Evolutionary conservation across 176 grass and related monocot species (phyloP), one percentile per base, ranked within the genome.

Genomic region (Olyra latifolia): DNA sequence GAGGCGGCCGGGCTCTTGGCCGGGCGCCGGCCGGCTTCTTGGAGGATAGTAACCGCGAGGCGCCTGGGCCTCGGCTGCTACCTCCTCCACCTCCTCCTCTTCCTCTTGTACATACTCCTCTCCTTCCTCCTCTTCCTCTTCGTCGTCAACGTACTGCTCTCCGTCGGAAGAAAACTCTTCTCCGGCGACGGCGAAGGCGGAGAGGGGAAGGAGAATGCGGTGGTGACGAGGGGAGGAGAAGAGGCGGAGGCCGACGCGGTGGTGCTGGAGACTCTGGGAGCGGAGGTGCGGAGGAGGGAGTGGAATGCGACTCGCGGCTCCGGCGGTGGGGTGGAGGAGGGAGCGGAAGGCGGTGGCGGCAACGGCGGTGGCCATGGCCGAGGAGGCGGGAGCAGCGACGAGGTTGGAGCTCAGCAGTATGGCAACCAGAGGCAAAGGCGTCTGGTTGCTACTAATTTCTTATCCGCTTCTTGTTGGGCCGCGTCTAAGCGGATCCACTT

Each of bases 1-100:
- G 56, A 98, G 88, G 32, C 92, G 86, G 32, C 83, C 96, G 4
- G 80, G 71, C 3, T 94, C 91, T 54, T 91, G 81, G 65, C 85
- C 91, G 30, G 69, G 86, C 69, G 69, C 72, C 48, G 81, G 56
- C 67, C 59, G 64, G 35, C n/a, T 75, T 69, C 74, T 27, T 10
- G 82, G 46, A 25, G 80, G 28, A 3, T 79, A 74, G 60, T 75
- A 80, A 1, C 64, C 76, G 9, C 59, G 79, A 14, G 75, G 54
- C 49, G 74, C 25, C 70, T 77, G 12, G 17, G 23, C 59, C 40
- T 69, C 60, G 4, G 42, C 6, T 14, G 41, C 55, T 10, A 44
- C 59, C 55, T 56, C 32, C 40, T 56, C 62, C 23, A n/a, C 72
- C 75, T 61, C 63, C 2, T 76, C 63, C 4, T 32, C 52, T 63